These are phyloP conservation scores for Peniophora sp. DNA, from an alignment of 1,284 basidiomycete species.

Conservation along the genomic window DNA sequence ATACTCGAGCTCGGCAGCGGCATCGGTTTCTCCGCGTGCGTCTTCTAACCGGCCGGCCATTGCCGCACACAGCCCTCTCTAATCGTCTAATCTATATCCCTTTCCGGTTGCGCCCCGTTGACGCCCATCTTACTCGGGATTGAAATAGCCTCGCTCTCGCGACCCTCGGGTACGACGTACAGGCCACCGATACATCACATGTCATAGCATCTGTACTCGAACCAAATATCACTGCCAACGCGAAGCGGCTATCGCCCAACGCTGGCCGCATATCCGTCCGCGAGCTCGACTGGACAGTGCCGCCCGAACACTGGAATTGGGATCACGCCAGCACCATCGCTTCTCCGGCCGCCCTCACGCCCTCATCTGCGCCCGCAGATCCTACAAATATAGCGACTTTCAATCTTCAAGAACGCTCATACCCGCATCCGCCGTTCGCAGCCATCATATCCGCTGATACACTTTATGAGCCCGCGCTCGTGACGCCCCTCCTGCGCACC, in stretches of 20 bases:
- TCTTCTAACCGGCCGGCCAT: conserved; percentile 43
- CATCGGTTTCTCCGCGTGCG: conserved; percentile 72
- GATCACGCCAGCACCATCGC: conserved; percentile 31
- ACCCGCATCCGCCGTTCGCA: conserved; percentile 50
- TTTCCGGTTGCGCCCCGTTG: too few relatives aligned
- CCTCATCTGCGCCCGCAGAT: conserved; percentile 17
- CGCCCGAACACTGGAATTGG: conserved; percentile 50
- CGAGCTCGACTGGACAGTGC: conserved; percentile 58
- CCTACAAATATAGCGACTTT: conserved; percentile 1
- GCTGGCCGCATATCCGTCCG: conserved; percentile 39
- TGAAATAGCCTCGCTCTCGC: conserved; percentile 54
- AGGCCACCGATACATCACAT: conserved; percentile 71
- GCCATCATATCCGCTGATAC: conserved; percentile 84
- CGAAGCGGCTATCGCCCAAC: conserved; percentile 28
- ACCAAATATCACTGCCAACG: conserved; percentile 56
- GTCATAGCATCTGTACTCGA: conserved; percentile 63
- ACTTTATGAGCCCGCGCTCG: conserved; percentile 60
- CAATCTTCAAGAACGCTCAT: not conserved
- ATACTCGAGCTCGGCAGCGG: conserved; percentile 81
- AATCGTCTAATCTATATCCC: conserved; percentile 4
- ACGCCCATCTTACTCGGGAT: too few relatives aligned
- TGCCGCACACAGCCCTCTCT: conserved; percentile 21
- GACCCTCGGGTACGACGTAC: conserved; percentile 66
- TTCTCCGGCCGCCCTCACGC: conserved; percentile 17
- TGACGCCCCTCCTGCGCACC: conserved; percentile 66